These are phyloP conservation scores for Magnusiomyces suaveolens DNA, from an alignment of 1,139 yeast species.

Conservation along the genomic window DNA sequence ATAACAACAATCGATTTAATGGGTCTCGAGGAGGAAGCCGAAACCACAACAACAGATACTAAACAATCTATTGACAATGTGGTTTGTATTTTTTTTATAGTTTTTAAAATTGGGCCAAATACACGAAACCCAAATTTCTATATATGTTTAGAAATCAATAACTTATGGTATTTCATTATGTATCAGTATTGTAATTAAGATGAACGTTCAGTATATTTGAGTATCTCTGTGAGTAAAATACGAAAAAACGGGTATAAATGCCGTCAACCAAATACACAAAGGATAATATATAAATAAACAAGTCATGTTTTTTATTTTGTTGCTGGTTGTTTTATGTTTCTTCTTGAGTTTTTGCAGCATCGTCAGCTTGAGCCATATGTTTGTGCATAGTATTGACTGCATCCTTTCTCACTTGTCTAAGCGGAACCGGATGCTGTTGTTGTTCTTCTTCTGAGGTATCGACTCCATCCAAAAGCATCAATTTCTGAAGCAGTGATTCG, in stretches of 20 bases:
- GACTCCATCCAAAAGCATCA: constrained; percentile 33
- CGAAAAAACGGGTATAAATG: too few species aligned
- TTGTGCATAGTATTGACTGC: constrained; percentile 33
- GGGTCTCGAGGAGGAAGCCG: background rate
- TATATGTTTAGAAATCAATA: too few species aligned
- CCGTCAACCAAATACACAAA: too few species aligned
- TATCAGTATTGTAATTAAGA: too few species aligned
- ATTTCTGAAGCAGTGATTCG: constrained; percentile 34
- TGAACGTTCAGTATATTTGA: too few species aligned
- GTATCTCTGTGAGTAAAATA: too few species aligned
- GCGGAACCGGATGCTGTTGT: constrained; percentile 3
- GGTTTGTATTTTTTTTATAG: background rate
- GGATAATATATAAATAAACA: too few species aligned
- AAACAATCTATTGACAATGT: background rate
- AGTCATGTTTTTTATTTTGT: too few species aligned
- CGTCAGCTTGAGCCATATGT: constrained; percentile 30
- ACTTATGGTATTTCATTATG: too few species aligned
- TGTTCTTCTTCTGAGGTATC: constrained; percentile 29
- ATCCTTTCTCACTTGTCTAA: constrained; percentile 30
- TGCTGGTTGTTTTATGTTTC: constrained; percentile 15
- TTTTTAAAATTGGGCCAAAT: too few species aligned
- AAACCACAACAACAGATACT: background rate
- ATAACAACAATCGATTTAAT: background rate
- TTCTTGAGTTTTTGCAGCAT: constrained; percentile 25
- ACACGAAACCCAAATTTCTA: too few species aligned